Conservation (phyloP, 495 filamentous ascomycete genomes). For the Penicillium chermesinum region DNA sequence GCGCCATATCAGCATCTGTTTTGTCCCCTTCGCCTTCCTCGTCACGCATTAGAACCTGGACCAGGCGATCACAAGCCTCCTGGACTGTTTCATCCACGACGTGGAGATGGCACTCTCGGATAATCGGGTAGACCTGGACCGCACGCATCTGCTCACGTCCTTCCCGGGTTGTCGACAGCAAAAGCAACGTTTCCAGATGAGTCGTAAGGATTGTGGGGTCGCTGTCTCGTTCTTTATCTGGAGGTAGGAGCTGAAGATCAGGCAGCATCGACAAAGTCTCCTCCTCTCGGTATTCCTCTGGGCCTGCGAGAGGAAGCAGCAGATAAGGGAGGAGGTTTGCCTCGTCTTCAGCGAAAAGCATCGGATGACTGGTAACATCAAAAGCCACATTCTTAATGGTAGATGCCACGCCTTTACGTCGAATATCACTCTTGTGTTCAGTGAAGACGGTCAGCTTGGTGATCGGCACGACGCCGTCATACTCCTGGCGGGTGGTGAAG, state of each 20-base stretch:
- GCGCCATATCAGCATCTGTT: conserved; percentile 13
- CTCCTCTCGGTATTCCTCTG: conserved; percentile 54
- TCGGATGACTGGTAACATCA: conserved; percentile 62
- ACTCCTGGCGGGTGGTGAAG: conserved; percentile 65
- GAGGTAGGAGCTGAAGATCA: conserved; percentile 80
- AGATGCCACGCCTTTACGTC: conserved; percentile 84
- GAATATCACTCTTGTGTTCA: conserved; percentile 71
- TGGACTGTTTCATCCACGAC: conserved; percentile 75
- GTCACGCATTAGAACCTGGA: conserved; percentile 88
- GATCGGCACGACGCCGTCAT: conserved; percentile 74
- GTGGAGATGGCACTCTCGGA: conserved; percentile 77
- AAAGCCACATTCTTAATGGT: conserved; percentile 85
- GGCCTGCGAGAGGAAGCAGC: conserved; percentile 61
- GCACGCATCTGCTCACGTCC: conserved; percentile 68
- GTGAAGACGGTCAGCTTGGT: conserved; percentile 91
- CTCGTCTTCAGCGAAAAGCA: conserved; percentile 66
- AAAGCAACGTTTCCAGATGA: conserved; percentile 79
- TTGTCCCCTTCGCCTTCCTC: conserved; percentile 42
- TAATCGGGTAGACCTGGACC: conserved; percentile 80
- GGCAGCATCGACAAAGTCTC: conserved; percentile 77
- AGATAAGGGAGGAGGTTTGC: conserved; percentile 84
- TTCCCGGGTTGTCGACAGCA: conserved; percentile 73
- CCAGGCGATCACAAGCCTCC: conserved; percentile 82
- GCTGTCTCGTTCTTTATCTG: conserved; percentile 77
- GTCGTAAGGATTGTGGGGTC: conserved; percentile 72